These are phyloP conservation scores for Helotiales sp. DNA, from an alignment of 2,329 filamentous ascomycete species.

Conservation along the genomic window DNA sequence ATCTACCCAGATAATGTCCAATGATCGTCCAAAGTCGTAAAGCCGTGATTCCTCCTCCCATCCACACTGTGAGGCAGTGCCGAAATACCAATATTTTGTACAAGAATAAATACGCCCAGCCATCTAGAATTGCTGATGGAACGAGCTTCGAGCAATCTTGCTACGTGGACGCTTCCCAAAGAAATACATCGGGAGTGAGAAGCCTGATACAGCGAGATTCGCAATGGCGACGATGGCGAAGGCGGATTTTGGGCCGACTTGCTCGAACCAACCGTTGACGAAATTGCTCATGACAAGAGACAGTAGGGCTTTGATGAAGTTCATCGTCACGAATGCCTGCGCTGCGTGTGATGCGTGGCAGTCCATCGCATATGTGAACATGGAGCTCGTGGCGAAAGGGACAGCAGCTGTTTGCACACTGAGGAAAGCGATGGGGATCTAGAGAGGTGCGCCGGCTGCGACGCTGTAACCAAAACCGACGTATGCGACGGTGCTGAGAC, in stretches of 20 bases:
- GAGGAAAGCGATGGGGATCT: slow-evolving; percentile 42
- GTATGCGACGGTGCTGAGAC: slow-evolving; percentile 46
- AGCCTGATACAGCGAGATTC: slow-evolving; percentile 23
- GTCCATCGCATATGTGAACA: slow-evolving; percentile 48
- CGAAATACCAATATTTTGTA: background rate
- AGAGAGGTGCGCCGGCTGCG: slow-evolving; percentile 46
- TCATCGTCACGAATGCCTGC: slow-evolving; percentile 49
- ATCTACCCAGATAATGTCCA: background rate
- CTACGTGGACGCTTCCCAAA: slow-evolving; percentile 37
- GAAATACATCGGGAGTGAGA: slow-evolving; percentile 39
- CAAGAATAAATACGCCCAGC: background rate
- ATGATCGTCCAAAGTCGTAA: background rate
- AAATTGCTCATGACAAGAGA: slow-evolving; percentile 41
- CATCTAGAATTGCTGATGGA: slow-evolving; percentile 32
- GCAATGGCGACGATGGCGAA: slow-evolving; percentile 31
- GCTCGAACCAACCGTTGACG: slow-evolving; percentile 37
- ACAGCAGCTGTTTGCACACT: slow-evolving; percentile 42
- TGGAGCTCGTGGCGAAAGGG: slow-evolving; percentile 46
- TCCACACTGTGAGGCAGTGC: background rate
- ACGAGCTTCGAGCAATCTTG: slow-evolving; percentile 26
- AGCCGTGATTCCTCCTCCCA: background rate
- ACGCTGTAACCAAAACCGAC: slow-evolving; percentile 49
- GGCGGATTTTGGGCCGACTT: slow-evolving; percentile 33
- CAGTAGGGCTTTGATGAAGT: slow-evolving; percentile 48
- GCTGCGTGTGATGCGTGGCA: slow-evolving; percentile 48